phyloP scores from a whole-genome alignment of 176 grass and related monocot genomes.

The Juncus inflexus region DNA sequence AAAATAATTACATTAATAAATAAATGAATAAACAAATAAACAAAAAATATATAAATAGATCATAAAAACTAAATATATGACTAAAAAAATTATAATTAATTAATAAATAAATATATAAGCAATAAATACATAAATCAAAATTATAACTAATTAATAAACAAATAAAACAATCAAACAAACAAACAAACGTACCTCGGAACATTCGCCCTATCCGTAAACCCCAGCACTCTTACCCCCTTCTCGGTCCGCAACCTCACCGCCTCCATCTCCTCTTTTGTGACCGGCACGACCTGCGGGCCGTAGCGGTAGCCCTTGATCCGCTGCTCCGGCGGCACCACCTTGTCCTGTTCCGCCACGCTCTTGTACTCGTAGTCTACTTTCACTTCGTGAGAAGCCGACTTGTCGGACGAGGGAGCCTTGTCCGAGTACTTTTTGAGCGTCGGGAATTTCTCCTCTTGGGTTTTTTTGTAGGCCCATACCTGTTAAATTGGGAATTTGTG shows the following conservation, averaged over 20 bases:
- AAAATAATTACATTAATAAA: too few species aligned
- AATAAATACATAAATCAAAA: slow-evolving; percentile 5
- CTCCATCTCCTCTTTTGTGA: slow-evolving; percentile 81
- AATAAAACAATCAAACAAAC: slow-evolving; percentile 6
- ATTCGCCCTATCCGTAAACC: slow-evolving; percentile 69
- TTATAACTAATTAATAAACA: not conserved
- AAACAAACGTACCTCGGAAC: slow-evolving; percentile 52
- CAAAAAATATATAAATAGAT: too few species aligned
- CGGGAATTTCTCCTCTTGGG: slow-evolving; percentile 90
- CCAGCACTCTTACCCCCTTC: slow-evolving; percentile 91
- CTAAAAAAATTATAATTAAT: not conserved
- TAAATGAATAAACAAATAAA: not conserved
- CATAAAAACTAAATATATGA: too few species aligned
- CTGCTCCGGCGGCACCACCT: slow-evolving; percentile 82
- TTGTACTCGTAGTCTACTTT: slow-evolving; percentile 92
- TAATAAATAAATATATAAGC: not conserved
- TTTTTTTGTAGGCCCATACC: slow-evolving; percentile 99
- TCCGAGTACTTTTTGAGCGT: slow-evolving; percentile 83
- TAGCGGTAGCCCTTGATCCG: slow-evolving; percentile 96
- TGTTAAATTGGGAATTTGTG: slow-evolving; percentile 37
- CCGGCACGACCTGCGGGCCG: slow-evolving; percentile 90
- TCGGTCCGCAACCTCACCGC: slow-evolving; percentile 78
- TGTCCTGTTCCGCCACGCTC: slow-evolving; percentile 64
- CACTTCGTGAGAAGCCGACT: slow-evolving; percentile 78
- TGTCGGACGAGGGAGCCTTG: slow-evolving; percentile 67